A percentile compares a stretch with the other conserved stretches of the same genome.
These are phyloP conservation scores for Xylaria scruposa DNA, from an alignment of 495 filamentous ascomycete genomes.

Conservation along the genomic window DNA sequence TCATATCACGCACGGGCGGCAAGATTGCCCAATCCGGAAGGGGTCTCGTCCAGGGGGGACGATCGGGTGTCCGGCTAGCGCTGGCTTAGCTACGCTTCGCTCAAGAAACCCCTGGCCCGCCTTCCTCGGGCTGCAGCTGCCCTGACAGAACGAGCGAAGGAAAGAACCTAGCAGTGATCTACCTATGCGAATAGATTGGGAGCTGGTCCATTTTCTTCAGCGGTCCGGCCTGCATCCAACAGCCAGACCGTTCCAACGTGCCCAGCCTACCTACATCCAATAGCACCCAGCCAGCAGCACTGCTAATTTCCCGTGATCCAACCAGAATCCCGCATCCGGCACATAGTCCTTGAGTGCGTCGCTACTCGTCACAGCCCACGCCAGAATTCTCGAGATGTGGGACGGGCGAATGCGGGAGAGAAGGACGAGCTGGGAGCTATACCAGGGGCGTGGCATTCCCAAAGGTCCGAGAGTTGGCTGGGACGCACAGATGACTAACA, in stretches of 20 bases:
- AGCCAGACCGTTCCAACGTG: conserved; percentile 9
- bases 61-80: conserved; percentile 25
- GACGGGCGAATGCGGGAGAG: conserved; percentile 17
- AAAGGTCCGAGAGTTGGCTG: not conserved
- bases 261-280: conserved; percentile 25
- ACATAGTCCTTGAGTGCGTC: conserved; percentile 4
- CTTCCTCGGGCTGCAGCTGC: not conserved
- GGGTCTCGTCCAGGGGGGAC: not conserved
- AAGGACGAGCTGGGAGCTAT: conserved; percentile 5
- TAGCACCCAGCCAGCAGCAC: conserved; percentile 32
- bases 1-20: conserved; percentile 9
- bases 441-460: conserved; percentile 1
- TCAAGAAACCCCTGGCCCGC: not conserved
- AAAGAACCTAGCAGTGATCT: conserved; percentile 5
- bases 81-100: not conserved
- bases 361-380: conserved; percentile 7
- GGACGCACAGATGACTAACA: conserved; percentile 11
- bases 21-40: conserved; percentile 26
- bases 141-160: conserved; percentile 1
- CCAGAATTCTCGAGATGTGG: conserved; percentile 12
- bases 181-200: conserved; percentile 8
- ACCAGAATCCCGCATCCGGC: conserved; percentile 31
- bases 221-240: conserved; percentile 27
- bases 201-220: conserved; percentile 32
- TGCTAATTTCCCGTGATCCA: conserved; percentile 41